Conservation (phyloP, 805 yeast genomes). For the Priceomyces fermenticarens region DNA sequence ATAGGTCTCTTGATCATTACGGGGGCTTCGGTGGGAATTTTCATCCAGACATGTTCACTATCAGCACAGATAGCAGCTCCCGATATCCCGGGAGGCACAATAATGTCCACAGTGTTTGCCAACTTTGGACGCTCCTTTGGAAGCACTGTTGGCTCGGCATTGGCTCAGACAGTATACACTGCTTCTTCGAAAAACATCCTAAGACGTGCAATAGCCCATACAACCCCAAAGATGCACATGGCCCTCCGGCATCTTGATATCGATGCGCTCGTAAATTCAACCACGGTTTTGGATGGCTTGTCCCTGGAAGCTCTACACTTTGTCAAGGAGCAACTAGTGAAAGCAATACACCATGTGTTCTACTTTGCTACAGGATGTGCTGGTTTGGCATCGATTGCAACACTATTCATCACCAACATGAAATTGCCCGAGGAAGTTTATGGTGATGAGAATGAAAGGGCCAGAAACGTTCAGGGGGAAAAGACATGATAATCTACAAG, state of each 20-base stretch:
- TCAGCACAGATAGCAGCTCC: slow-evolving; percentile 51
- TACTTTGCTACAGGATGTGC: slow-evolving; percentile 40
- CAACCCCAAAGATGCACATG: slow-evolving; percentile 10
- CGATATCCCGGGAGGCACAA: slow-evolving; percentile 46
- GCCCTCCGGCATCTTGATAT: slow-evolving; percentile 17
- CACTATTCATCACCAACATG: slow-evolving; percentile 8
- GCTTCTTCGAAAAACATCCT: slow-evolving; percentile 16
- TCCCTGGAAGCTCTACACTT: slow-evolving; percentile 20
- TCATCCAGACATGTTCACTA: slow-evolving; percentile 43
- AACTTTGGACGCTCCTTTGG: slow-evolving; percentile 45
- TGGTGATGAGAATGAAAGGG: neutral
- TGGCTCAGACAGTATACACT: slow-evolving; percentile 42
- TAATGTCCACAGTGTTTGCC: slow-evolving; percentile 45
- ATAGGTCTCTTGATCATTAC: slow-evolving; percentile 45
- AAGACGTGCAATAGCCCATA: slow-evolving; percentile 2
- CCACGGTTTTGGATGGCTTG: slow-evolving; percentile 13
- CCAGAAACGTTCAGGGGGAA: too few species aligned
- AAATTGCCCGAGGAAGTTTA: slow-evolving; percentile 6
- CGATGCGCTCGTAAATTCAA: slow-evolving; percentile 11
- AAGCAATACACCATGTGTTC: slow-evolving; percentile 37
- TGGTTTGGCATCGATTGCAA: slow-evolving; percentile 11
- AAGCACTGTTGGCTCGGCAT: slow-evolving; percentile 42
- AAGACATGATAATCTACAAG: too few species aligned
- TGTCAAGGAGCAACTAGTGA: slow-evolving; percentile 28
- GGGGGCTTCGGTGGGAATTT: slow-evolving; percentile 49